phyloP scores from a whole-genome alignment of 768 basidiomycete genomes.

The Symmetrospora coprosmae region DNA sequence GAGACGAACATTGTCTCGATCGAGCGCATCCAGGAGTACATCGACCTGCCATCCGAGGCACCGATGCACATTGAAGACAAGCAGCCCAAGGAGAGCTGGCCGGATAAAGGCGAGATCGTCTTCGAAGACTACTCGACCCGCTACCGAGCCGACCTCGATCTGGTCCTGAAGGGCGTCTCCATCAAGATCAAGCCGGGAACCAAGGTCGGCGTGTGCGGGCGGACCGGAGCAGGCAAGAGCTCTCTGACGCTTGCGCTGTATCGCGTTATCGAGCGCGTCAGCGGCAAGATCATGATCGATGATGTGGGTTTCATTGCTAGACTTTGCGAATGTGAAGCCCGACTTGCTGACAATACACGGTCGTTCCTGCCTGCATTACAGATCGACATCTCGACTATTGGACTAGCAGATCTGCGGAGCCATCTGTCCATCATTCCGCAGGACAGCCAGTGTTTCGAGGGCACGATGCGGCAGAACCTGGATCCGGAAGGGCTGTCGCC shows the following conservation, averaged over 20 bases:
- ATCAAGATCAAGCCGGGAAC: slow-evolving; percentile 58
- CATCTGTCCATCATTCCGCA: slow-evolving; percentile 57
- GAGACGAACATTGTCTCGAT: slow-evolving; percentile 73
- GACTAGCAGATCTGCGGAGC: slow-evolving; percentile 33
- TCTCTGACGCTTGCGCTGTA: slow-evolving; percentile 41
- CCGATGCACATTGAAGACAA: slow-evolving; percentile 37
- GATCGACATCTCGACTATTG: slow-evolving; percentile 40
- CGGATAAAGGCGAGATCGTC: slow-evolving; percentile 54
- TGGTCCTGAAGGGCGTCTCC: slow-evolving; percentile 61
- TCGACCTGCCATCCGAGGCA: slow-evolving; percentile 58
- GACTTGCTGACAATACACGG: background rate
- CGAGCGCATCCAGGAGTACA: slow-evolving; percentile 73
- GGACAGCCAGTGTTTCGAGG: slow-evolving; percentile 35
- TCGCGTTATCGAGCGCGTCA: slow-evolving; percentile 48
- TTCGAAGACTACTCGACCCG: slow-evolving; percentile 59
- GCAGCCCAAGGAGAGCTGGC: slow-evolving; percentile 54
- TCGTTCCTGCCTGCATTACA: background rate
- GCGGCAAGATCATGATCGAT: slow-evolving; percentile 50
- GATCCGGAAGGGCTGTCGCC: slow-evolving; percentile 63
- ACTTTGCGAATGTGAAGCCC: background rate
- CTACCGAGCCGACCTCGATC: slow-evolving; percentile 66
- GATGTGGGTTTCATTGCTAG: slow-evolving; percentile 33
- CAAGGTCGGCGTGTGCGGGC: slow-evolving; percentile 66
- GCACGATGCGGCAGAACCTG: slow-evolving; percentile 65
- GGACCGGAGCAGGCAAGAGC: slow-evolving; percentile 41